Evolutionary conservation across 257 asterid genomes (phyloP), one percentile per base, ranked within the genome.

Genomic region (Solanum raphanifolium): DNA sequence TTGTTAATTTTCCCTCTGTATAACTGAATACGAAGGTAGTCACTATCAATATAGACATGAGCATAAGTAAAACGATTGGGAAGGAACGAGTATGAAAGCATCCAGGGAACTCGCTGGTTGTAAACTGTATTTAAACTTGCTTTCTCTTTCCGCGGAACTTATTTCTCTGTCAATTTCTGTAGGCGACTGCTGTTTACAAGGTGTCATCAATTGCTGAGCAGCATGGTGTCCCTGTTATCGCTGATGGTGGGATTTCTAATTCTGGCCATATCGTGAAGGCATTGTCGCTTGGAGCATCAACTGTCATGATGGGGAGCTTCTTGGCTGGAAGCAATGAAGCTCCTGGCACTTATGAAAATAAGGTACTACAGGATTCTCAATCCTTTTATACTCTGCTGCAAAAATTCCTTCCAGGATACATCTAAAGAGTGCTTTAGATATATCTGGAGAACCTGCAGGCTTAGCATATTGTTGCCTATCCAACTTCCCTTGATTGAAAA

Each of bases 211-310:
- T 95, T 87, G 99, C 98, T 13, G 91, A 94, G 86, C 88, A 92
- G 87, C 92, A 92, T 86, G 95, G 92, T 82, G 90, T 96, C 74
- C 99, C 98, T 36, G 93, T 96, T 87, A 94, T 95, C 71, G 99
- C 99, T 82, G 99, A 96, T 88, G 98, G 99, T 76, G 98, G 99
- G 86, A 94, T 96, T 87, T 95, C 98, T 25, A 96, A 96, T 87
- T 95, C 98, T 48, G 99, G 99, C 85, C 99, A 96, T 90, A 93
- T 96, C 81, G 99, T 95, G 83, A 96, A 96, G 92, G 99, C 99
- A 84, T 87, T 96, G 88, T 91, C 93, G 68, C 94, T 95, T 12
- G 99, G 99, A n/a, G 99, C 99, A 87, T 96, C 99, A 38, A 95
- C 99, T 58, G 92, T 91, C 83, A 96, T 96, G 99, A 95, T 86